These are phyloP conservation scores for Eucalyptus sp. DNA, from an alignment of 345 rosid species.

Conservation along the genomic window DNA sequence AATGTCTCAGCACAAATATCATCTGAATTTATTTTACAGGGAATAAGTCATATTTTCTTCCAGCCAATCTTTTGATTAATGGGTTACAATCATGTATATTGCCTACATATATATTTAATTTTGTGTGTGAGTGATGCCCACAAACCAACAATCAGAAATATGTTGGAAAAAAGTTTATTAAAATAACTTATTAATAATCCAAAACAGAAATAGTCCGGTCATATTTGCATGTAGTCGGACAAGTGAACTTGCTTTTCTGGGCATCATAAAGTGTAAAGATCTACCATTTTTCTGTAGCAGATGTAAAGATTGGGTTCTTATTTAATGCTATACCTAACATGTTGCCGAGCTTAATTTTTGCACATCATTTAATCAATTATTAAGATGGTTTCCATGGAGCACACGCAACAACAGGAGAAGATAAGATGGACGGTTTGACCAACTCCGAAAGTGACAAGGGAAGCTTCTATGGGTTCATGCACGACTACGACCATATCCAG, in stretches of 20 bases:
- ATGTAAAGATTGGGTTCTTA: conserved; percentile 2
- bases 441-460: not conserved
- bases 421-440: not conserved
- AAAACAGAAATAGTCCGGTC: not conserved
- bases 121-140: not conserved
- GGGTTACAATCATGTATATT: no score
- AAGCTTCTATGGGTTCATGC: not conserved
- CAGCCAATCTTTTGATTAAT: no score
- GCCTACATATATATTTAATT: no score
- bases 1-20: not conserved
- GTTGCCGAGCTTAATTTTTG: not conserved
- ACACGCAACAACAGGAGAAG: not conserved
- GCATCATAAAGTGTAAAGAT: not conserved
- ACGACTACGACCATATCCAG: not conserved
- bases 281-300: not conserved
- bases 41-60: not conserved
- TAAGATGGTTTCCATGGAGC: not conserved
- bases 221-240: not conserved
- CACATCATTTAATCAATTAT: not conserved
- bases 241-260: not conserved
- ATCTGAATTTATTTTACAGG: not conserved
- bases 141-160: not conserved
- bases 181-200: not conserved
- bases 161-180: not conserved
- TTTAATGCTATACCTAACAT: not conserved